Base-by-base conservation (phyloP, 2,329 filamentous ascomycete species). In the Drechslerella coelobrocha region DNA sequence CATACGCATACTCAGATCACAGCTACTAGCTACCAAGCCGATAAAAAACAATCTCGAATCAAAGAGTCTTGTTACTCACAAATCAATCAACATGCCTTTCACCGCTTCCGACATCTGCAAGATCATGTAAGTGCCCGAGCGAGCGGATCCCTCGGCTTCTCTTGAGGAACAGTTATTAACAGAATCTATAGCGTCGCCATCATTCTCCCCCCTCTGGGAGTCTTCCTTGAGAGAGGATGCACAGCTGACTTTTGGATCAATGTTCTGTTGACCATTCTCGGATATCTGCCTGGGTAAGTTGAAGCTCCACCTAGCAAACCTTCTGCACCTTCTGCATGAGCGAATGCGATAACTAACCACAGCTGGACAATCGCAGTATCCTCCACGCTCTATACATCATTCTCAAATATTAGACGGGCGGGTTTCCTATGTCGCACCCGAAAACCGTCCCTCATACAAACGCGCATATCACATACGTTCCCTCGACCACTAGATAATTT, bases 171-270 rank as follows among this genome's bases (percentile, higher is more conserved):
- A 45, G 41, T 19, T 43, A 34, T 34, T 61, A 27, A 54, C 37
- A 37, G 7, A 10, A 17, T 1, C 7, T 14, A 56, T 52, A 85
- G 96, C 81, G 85, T 96, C 82, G 92, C 92, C 83, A 83, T 96
- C 83, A 83, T 96, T 82, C 86, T 96, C 74, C 92, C 92, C 63
- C 92, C 92, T 79, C 82, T 96, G 61, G 92, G 92, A 83, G 92
- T 96, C 79, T 94, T 96, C 85, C 89, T 96, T 76, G 92, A 96
- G 88, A 87, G 89, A 76, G 92, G 92, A 77, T 96, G 92, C 82
- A 88, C 88, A 78, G 86, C 88, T 75, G 90, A 96, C 79, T 83
- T 96, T 78, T 83, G 93, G 81, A 95, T 96, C 86, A 96, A 95
- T 88, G 90, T 96, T 81, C 84, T 92, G 78, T 83, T 95, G 81